Evolutionary conservation across 2,329 filamentous ascomycete genomes (phyloP), one percentile per base, ranked within the genome.

Genomic region (Penicillium janthinellum): DNA sequence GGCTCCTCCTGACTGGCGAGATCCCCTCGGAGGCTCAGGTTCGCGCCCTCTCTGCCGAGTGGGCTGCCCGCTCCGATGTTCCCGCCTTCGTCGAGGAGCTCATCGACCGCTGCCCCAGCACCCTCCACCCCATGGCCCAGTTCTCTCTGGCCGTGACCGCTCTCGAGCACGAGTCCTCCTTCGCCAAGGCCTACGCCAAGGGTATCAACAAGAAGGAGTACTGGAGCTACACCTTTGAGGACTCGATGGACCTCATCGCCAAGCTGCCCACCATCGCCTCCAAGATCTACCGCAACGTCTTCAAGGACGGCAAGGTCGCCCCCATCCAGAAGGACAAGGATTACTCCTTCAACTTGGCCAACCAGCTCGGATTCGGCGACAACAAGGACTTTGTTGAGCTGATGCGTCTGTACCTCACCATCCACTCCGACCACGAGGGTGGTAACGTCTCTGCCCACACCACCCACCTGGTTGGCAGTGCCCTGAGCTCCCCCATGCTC

Each of bases 231-330:
- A 97, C 93, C 72, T 99, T 96, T 75, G 95, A 99, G 88, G 95
- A 99, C 84, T 95, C 93, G 64, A 98, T 99, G 94, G 94, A 99
- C 83, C 86, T 99, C 79, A 99, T 99, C 79, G 95, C 95, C 77
- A 98, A 98, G 89, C 91, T 99, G 73, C 95, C 95, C 78, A 97
- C 92, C 79, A 97, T 99, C 75, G 95, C 95, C 67, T 85, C 95
- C 66, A 92, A 92, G 84, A 99, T 99, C 87, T 99, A 99, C 89
- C 95, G 96, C 85, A 99, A 99, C 81, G 90, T 98, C 79, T 99
- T 96, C 91, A 97, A 98, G 89, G 95, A 96, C 77, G 95, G 95
- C 83, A 98, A 98, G 89, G 94, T 99, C 70, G 91, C 92, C 62
- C 79, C 92, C 57, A 87, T 96, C 79, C 89, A 98, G 86, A 96